Evolutionary conservation across 306 rosid genomes (phyloP), one percentile per base, ranked within the genome.

Genomic region (Datisca glomerata): DNA sequence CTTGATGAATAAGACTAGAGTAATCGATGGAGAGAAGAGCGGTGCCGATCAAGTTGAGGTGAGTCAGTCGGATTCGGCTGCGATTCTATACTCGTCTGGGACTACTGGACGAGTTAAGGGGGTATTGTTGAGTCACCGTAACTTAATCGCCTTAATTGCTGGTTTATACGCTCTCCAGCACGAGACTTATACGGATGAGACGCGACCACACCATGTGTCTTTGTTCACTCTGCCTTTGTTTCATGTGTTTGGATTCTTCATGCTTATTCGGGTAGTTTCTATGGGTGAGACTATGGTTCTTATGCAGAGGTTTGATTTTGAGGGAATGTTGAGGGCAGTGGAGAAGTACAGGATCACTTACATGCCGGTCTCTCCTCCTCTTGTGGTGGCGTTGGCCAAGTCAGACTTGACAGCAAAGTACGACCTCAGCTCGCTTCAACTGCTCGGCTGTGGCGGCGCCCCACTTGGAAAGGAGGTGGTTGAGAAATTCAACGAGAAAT

Each of bases 21-120:
- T 17, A 31, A 11, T 11, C 7, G 9, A 2, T 18, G 3, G 24
- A 11, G 22, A 8, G 1, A 44, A 43, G 32, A 2, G 12, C 4
- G 53, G 4, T 0, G 14, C 8, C 1, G 8, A 1, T 5, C 18
- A 24, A 13, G 67, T 57, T 1, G 29, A 49, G 25, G 45, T 68
- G 45, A 34, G 16, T 41, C 95, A 89, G 44, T 65, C 71, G 1
- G 79, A 80, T 24, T 12, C 73, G 16, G 95, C 97, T 1, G 72
- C 86, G 29, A 73, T 89, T 49, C 72, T 89, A 1, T 89, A 65
- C 73, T 89, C 95, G 2, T 89, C 95, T 0, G 95, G 95, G 0
- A 89, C 97, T 1, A 89, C 97, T 0, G 97, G 97, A 3, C 59
- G 69, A 15, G 81, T 89, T 6, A 89, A 89, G 44, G 95, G 93